Evolutionary conservation across 495 filamentous ascomycete genomes (phyloP).

Genomic region (Pseudoneurospora amorphoporcata): DNA sequence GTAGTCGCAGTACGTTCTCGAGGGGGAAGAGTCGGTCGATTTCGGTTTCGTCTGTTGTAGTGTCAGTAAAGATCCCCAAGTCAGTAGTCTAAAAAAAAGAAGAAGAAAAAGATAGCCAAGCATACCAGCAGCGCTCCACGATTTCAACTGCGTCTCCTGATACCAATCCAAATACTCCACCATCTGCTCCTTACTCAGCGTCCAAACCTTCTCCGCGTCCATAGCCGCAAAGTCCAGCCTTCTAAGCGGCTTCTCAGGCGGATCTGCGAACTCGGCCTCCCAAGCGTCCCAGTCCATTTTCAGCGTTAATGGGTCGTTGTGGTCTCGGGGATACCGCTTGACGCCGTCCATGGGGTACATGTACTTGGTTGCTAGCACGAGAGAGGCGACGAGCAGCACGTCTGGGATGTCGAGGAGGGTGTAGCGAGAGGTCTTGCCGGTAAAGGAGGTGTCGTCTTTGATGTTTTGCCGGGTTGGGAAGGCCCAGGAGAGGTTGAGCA

Average conservation of each 20-base stretch:
- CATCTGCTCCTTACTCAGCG: constrained; percentile 56
- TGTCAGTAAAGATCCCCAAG: not conserved
- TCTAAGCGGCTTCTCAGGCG: constrained; percentile 10
- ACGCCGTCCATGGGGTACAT: constrained; percentile 63
- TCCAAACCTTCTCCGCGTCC: constrained; percentile 56
- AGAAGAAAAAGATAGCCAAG: not conserved
- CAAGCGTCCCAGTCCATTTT: constrained; percentile 65
- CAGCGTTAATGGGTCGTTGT: constrained; percentile 49
- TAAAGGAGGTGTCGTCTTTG: constrained; percentile 2
- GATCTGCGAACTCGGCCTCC: constrained; percentile 41
- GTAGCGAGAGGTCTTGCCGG: constrained; percentile 1
- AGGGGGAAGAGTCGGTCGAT: constrained; percentile 40
- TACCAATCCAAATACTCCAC: constrained; percentile 88
- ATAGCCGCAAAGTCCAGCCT: constrained; percentile 31
- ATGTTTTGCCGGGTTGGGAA: constrained; percentile 33
- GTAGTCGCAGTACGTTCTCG: constrained; percentile 6
- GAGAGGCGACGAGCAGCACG: constrained; percentile 52
- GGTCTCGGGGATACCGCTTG: constrained; percentile 42
- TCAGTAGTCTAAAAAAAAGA: not conserved
- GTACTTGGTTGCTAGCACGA: constrained; percentile 73
- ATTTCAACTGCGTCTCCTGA: constrained; percentile 57
- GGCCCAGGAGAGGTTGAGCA: constrained; percentile 47
- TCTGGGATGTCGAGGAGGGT: constrained; percentile 53
- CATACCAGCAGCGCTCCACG: constrained; percentile 30
- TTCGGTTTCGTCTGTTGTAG: constrained; percentile 20